phyloP scores from a whole-genome alignment of 495 filamentous ascomycete genomes.

The Lepidopterella palustris region DNA sequence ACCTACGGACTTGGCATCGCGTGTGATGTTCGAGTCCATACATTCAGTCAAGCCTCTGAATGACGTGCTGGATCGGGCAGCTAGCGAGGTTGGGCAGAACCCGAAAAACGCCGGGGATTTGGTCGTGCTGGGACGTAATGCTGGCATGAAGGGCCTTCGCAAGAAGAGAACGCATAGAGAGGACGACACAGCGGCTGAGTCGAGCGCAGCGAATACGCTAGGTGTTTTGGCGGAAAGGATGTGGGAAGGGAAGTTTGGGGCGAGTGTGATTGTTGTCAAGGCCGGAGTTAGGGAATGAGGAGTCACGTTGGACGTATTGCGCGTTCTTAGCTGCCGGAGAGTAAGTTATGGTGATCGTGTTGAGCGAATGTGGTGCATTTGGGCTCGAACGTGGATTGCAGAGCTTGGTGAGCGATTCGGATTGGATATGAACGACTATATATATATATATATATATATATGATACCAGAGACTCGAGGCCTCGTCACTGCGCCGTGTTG shows the following conservation, averaged over 20 bases:
- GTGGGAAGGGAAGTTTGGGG: constrained; percentile 53
- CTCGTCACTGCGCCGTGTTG: no score
- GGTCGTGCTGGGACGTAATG: constrained; percentile 61
- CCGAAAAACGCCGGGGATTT: constrained; percentile 70
- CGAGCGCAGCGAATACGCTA: constrained; percentile 54
- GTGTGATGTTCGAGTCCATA: constrained; percentile 53
- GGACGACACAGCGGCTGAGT: constrained; percentile 26
- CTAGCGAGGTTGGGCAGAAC: constrained; percentile 54
- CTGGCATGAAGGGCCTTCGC: constrained; percentile 15
- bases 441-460: no score
- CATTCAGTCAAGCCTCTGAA: constrained; percentile 24
- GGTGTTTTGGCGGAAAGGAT: constrained; percentile 62
- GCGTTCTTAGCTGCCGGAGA: no score
- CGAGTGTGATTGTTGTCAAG: constrained; percentile 74
- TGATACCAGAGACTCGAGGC: no score
- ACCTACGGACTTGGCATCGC: constrained; percentile 47
- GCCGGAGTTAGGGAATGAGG: constrained; percentile 39
- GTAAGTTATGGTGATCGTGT: no score
- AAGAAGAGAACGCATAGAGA: constrained; percentile 24
- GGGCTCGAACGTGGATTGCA: no score
- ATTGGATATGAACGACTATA: no score
- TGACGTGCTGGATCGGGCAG: constrained; percentile 42
- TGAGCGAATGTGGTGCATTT: no score
- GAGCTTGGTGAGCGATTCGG: no score
- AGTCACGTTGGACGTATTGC: no score